Conservation (phyloP, 1,139 yeast species). For the Maudiozyma humilis region DNA sequence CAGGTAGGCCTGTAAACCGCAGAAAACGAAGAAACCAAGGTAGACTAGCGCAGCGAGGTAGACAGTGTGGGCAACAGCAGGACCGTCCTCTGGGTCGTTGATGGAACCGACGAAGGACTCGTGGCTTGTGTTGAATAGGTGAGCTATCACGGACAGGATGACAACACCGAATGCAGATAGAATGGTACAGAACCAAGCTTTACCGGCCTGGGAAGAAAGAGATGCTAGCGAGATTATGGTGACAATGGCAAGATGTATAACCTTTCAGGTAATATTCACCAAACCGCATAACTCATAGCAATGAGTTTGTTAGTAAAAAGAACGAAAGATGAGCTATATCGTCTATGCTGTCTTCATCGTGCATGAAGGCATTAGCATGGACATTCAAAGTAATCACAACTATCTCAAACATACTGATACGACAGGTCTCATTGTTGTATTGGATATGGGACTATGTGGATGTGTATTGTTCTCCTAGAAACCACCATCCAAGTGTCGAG, state of each 20-base stretch:
- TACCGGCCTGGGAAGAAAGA: slow-evolving; percentile 46
- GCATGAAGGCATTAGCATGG: too few relatives aligned
- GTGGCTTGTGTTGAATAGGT: slow-evolving; percentile 68
- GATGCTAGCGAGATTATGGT: too few relatives aligned
- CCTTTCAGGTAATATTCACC: too few relatives aligned
- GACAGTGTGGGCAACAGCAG: slow-evolving; percentile 84
- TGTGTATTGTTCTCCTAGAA: too few relatives aligned
- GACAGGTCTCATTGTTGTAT: slow-evolving; percentile 34
- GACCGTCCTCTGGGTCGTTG: slow-evolving; percentile 85
- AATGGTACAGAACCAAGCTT: slow-evolving; percentile 93
- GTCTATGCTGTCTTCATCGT: too few relatives aligned
- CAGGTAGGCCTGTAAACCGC: slow-evolving; percentile 68
- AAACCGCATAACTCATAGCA: too few relatives aligned
- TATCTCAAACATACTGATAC: slow-evolving; percentile 43
- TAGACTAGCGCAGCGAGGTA: slow-evolving; percentile 86
- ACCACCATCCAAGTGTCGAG: too few relatives aligned
- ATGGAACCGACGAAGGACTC: slow-evolving; percentile 91
- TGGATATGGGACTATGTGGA: neutral
- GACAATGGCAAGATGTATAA: too few relatives aligned
- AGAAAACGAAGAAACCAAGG: slow-evolving; percentile 68
- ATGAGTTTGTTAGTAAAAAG: neutral
- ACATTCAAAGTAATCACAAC: too few relatives aligned
- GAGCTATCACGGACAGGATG: slow-evolving; percentile 76
- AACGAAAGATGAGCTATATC: too few relatives aligned
- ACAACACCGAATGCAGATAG: slow-evolving; percentile 86